These are phyloP conservation scores for Fusarium solani-melongenae DNA, from an alignment of 2,329 filamentous ascomycete species.

Conservation along the genomic window DNA sequence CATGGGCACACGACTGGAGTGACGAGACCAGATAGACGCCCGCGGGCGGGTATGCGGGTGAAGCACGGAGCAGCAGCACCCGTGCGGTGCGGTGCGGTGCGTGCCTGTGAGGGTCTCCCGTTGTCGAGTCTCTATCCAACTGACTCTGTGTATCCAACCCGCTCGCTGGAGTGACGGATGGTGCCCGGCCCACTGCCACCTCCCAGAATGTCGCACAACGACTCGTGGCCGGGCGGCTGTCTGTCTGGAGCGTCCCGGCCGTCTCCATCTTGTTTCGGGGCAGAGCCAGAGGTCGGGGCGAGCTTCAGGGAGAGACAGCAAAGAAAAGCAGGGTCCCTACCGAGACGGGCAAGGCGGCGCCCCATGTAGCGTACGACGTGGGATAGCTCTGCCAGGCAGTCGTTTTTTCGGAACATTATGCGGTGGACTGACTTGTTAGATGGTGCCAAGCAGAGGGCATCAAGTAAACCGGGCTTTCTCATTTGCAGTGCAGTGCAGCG, in stretches of 20 bases:
- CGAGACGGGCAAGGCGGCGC: constrained; percentile 16
- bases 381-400: constrained; percentile 34
- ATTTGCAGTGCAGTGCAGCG: constrained; percentile 4
- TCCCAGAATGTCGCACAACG: constrained; percentile 13
- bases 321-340: constrained; percentile 29
- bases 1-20: constrained; percentile 28
- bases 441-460: constrained; percentile 32
- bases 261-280: constrained; percentile 10
- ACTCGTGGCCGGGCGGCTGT: constrained; percentile 17
- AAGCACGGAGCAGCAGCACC: constrained; percentile 14
- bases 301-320: constrained; percentile 5
- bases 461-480: constrained; percentile 18
- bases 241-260: constrained; percentile 10
- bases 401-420: constrained; percentile 41
- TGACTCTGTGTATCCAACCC: constrained; percentile 9
- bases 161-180: constrained; percentile 6
- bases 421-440: constrained; percentile 30
- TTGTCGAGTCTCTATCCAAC: not conserved
- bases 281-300: not conserved
- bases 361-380: constrained; percentile 20
- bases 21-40: constrained; percentile 29
- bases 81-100: not conserved
- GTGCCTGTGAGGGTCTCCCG: not conserved
- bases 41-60: constrained; percentile 25
- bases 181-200: constrained; percentile 12